phyloP scores from a whole-genome alignment of 805 yeast species.

The Suhomyces pyralidae region DNA sequence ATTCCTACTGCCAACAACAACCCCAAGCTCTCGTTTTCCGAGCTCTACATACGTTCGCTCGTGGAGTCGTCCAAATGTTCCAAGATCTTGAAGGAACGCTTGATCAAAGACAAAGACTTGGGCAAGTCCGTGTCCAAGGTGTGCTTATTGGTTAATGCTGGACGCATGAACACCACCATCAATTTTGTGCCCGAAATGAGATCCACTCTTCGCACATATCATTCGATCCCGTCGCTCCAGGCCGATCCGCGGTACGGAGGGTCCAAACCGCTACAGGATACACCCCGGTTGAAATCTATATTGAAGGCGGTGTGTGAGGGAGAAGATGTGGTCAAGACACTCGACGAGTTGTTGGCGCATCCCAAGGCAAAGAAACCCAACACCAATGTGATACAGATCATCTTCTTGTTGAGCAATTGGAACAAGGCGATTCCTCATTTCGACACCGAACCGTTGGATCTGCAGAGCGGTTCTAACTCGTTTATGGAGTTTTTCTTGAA shows the following conservation, averaged over 20 bases:
- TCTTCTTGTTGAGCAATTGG: constrained; percentile 70
- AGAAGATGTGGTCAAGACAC: constrained; percentile 46
- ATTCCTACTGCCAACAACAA: constrained; percentile 32
- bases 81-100: constrained; percentile 73
- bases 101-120: constrained; percentile 57
- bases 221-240: constrained; percentile 88
- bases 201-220: constrained; percentile 87
- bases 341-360: constrained; percentile 43
- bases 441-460: constrained; percentile 12
- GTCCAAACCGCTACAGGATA: constrained; percentile 81
- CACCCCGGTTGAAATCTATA: constrained; percentile 88
- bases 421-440: constrained; percentile 43
- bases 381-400: constrained; percentile 61
- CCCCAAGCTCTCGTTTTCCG: constrained; percentile 70
- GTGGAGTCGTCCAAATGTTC: constrained; percentile 83
- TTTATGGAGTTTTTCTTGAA: constrained; percentile 75
- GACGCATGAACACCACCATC: constrained; percentile 91
- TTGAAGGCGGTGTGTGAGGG: constrained; percentile 84
- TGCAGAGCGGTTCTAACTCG: constrained; percentile 27
- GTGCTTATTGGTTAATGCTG: constrained; percentile 84
- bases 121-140: constrained; percentile 75
- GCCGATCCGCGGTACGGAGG: constrained; percentile 51
- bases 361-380: constrained; percentile 45
- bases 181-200: constrained; percentile 95
- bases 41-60: constrained; percentile 75